Conservation (phyloP, 257 asterid species). For the Osmanthus fragrans region DNA sequence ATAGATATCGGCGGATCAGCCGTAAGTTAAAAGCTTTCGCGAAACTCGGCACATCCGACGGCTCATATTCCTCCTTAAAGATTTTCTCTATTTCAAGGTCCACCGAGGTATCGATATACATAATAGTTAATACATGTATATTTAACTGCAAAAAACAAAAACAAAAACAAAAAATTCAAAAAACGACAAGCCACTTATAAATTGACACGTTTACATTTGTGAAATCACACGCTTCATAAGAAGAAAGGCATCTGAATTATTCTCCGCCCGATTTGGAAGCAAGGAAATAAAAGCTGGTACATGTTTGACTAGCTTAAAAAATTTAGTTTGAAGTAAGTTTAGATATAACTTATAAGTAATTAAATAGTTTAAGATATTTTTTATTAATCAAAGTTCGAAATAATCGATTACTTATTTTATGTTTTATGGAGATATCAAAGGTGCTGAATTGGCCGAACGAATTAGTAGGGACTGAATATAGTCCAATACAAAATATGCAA, state of each 20-base stretch:
- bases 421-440: too few species aligned
- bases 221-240: conserved; percentile 11
- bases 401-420: too few species aligned
- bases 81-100: not conserved
- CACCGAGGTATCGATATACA: not conserved
- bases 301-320: not conserved
- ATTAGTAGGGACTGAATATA: too few species aligned
- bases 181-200: conserved; percentile 17
- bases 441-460: too few species aligned
- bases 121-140: too few species aligned
- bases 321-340: too few species aligned
- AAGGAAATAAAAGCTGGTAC: not conserved
- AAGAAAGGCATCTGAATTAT: conserved; percentile 14
- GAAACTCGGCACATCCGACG: conserved; percentile 24
- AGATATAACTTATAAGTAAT: too few species aligned
- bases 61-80: conserved; percentile 23
- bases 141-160: too few species aligned
- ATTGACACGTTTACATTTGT: conserved; percentile 23
- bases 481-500: too few species aligned
- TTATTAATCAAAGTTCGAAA: too few species aligned
- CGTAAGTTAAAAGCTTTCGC: conserved; percentile 21
- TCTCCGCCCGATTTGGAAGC: conserved; percentile 8
- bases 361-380: too few species aligned
- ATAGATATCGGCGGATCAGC: not conserved
- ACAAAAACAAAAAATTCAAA: too few species aligned